A percentile compares a stretch with the other conserved stretches of the same genome.
Evolutionary conservation across 2,329 filamentous ascomycete genomes (phyloP).

Genomic region (Teratosphaeria epicoccoides): DNA sequence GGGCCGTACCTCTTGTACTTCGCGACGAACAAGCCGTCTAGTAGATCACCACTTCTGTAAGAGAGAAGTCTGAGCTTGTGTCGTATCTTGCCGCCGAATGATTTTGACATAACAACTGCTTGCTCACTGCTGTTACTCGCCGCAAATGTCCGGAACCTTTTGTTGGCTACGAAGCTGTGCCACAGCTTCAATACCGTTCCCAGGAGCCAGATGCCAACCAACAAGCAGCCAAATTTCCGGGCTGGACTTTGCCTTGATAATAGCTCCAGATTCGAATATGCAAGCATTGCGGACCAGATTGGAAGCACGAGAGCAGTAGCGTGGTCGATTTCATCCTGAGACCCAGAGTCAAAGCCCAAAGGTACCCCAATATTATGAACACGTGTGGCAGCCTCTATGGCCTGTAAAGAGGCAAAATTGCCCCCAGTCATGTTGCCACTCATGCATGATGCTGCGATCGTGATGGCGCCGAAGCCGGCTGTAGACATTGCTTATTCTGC

Average conservation of each 20-base stretch:
- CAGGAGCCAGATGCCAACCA: neutral
- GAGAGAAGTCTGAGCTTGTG: slow-evolving; percentile 11
- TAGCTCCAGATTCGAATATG: neutral
- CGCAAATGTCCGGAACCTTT: neutral
- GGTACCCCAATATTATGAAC: neutral
- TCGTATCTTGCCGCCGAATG: slow-evolving; percentile 8
- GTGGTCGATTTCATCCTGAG: neutral
- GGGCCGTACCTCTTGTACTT: slow-evolving; percentile 11
- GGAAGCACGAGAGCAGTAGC: neutral
- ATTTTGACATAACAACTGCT: slow-evolving; percentile 2
- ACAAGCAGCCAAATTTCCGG: neutral
- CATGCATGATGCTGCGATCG: neutral
- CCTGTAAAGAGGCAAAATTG: neutral
- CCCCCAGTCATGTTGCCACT: neutral
- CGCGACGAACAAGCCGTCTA: slow-evolving; percentile 10
- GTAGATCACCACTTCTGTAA: slow-evolving; percentile 10
- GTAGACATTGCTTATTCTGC: neutral
- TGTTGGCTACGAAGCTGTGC: neutral
- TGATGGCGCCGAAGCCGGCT: neutral
- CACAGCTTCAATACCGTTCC: neutral
- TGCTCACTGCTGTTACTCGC: neutral
- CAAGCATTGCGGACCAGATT: neutral
- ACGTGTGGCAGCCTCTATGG: neutral
- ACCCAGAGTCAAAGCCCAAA: neutral
- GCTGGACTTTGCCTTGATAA: neutral